Evolutionary conservation across 768 basidiomycete genomes (phyloP), one percentile per base, ranked within the genome.

Genomic region (Russula griseocarnosa): DNA sequence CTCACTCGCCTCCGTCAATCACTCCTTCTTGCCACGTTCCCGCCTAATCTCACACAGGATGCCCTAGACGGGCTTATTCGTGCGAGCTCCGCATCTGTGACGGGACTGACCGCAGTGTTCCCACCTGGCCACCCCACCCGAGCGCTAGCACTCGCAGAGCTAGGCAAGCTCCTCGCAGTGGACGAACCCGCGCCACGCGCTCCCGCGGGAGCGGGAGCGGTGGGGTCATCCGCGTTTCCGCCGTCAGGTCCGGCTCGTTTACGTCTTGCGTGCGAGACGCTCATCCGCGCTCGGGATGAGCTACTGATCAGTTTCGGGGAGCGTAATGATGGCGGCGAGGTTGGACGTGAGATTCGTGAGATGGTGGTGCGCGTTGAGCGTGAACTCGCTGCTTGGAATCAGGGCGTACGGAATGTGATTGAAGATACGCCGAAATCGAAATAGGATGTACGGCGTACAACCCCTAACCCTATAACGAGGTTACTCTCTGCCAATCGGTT

Each of bases 121-220:
- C 73, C 77, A 0, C 72, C 77, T 11, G 89, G 88, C 1, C 94
- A 96, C 72, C 93, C 94, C 0, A 81, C 88, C 1, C 81, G 90
- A 1, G 91, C 83, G 0, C 76, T 95, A 26, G 85, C 88, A 5
- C 76, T 87, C 9, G 85, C 87, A 3, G 93, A 95, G 72, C 78
- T 92, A 7, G 92, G 90, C 0, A 94, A 93, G 75, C 75, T 94
- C 8, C 78, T 94, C 7, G 83, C 84, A 0, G 87, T 93, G 0
- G 90, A 93, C 69, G 90, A 92, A 70, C 86, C 85, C 0, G 73
- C 74, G 3, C 82, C 84, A 20, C 71, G 38, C 24, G 67, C 60
- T 22, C 7, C 30, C 3, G 6, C 30, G 30, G 30, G 3, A 6
- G 63, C 32, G 13, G 42, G 16, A 18, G 5, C 65, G 30, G 42